Evolutionary conservation across 2,329 filamentous ascomycete genomes (phyloP), one percentile per base, ranked within the genome.

Genomic region (Trichoderma sp.): DNA sequence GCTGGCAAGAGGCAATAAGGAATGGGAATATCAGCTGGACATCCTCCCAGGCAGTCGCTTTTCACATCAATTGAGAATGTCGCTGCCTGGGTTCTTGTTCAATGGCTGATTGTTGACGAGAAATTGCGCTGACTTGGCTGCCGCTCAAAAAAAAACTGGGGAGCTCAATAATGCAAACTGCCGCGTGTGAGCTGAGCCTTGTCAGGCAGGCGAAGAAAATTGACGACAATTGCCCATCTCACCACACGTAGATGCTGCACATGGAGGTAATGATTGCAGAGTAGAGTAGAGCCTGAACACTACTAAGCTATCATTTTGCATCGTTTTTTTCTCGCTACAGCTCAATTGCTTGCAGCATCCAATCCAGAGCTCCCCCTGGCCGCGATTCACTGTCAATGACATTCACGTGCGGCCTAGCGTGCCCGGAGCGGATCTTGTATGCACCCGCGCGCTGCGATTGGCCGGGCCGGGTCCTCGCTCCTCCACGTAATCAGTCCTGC

Each of bases 341-440:
- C 38, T 35, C 71, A 73, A 73, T 73, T 73, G 71, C 29, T 38
- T 38, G 31, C 41, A 35, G 6, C 60, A 6, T 12, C 14, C 8
- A 0, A 60, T 60, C n/a, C 21, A 31, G n/a, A 73, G 71, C 66
- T 69, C 29, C 66, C 66, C 66, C 50, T 56, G 41, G 62, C 50
- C 24, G 6, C 31, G 56, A 71, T 64, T 73, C 35, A 66, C 53
- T 12, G 69, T 16, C 38, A n/a, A 71, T 64, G 71, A 69, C 62
- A 56, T 71, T 69, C 75, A 75, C 75, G 75, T 75, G 75, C 33
- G 35, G 60, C 45, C 24, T 60, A 60, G 53, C 66, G 75, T 29
- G 18, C n/a, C 59, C 71, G 77, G 76, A 67, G 9, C 80, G 79
- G 80, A 80, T 68, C 64, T 79, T 80, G 72, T 45, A 63, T 78